These are phyloP conservation scores for Postia placenta DNA, from an alignment of 768 basidiomycete genomes.

Conservation along the genomic window DNA sequence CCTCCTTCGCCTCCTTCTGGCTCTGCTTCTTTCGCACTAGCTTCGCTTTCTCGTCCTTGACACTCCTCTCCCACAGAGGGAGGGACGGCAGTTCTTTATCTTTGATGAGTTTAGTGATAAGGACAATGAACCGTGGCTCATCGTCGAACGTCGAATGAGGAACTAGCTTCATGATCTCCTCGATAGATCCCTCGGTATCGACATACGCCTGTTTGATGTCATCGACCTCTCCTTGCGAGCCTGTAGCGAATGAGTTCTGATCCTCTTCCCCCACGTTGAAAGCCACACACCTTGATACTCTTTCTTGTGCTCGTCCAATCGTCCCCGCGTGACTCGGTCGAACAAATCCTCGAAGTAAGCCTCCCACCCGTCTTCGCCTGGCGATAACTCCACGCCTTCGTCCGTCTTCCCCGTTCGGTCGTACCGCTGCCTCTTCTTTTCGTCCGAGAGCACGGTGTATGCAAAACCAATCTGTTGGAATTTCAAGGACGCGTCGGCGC, in stretches of 20 bases:
- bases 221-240: slow-evolving; percentile 75
- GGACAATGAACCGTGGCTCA: slow-evolving; percentile 74
- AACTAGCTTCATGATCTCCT: slow-evolving; percentile 75
- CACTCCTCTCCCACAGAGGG: slow-evolving; percentile 59
- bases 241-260: slow-evolving; percentile 38
- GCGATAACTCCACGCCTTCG: slow-evolving; percentile 65
- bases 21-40: slow-evolving; percentile 68
- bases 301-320: slow-evolving; percentile 89
- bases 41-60: slow-evolving; percentile 76
- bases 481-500: slow-evolving; percentile 62
- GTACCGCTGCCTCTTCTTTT: slow-evolving; percentile 67
- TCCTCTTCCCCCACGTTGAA: too few species aligned
- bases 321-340: slow-evolving; percentile 77
- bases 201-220: slow-evolving; percentile 76
- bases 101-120: slow-evolving; percentile 62
- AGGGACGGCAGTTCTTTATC: slow-evolving; percentile 51
- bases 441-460: slow-evolving; percentile 83
- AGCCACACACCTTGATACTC: slow-evolving; percentile 78
- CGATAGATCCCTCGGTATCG: slow-evolving; percentile 68
- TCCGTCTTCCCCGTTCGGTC: slow-evolving; percentile 83
- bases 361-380: slow-evolving; percentile 88
- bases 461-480: slow-evolving; percentile 95
- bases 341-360: slow-evolving; percentile 91
- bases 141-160: slow-evolving; percentile 83
- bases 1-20: slow-evolving; percentile 77